phyloP scores from a whole-genome alignment of 2,329 filamentous ascomycete genomes.

The Pestalotiopsis sp. region DNA sequence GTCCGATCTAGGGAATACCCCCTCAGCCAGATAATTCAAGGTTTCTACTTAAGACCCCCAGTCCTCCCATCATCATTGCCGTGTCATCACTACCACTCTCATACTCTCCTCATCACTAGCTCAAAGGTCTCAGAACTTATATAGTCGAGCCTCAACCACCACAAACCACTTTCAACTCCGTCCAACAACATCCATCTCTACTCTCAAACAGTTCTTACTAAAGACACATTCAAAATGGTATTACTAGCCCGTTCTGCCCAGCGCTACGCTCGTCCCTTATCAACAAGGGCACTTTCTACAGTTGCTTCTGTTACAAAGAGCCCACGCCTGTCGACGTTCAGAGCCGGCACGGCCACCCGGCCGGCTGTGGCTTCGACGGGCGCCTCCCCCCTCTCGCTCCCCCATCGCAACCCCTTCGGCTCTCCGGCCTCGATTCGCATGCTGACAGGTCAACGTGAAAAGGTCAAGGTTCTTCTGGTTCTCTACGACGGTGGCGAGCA shows the following conservation, averaged over 20 bases:
- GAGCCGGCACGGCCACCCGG: slow-evolving; percentile 28
- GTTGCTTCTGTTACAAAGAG: slow-evolving; percentile 27
- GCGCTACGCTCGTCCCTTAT: slow-evolving; percentile 32
- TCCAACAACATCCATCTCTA: background rate
- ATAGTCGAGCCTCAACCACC: slow-evolving; percentile 5
- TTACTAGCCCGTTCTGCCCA: slow-evolving; percentile 64
- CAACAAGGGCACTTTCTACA: slow-evolving; percentile 27
- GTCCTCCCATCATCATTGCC: background rate
- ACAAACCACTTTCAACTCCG: background rate
- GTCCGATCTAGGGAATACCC: slow-evolving; percentile 2
- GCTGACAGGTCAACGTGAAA: slow-evolving; percentile 52
- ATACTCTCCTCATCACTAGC: background rate
- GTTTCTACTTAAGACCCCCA: slow-evolving; percentile 11
- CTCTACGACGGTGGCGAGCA: slow-evolving; percentile 92
- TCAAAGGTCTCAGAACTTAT: background rate
- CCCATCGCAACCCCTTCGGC: slow-evolving; percentile 17
- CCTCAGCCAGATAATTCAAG: background rate
- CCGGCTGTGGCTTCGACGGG: slow-evolving; percentile 30
- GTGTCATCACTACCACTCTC: slow-evolving; percentile 2
- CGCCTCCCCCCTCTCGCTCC: slow-evolving; percentile 46
- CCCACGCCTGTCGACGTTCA: slow-evolving; percentile 24
- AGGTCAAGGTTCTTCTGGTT: slow-evolving; percentile 95
- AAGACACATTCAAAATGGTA: slow-evolving; percentile 38
- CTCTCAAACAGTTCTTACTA: background rate
- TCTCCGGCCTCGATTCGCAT: slow-evolving; percentile 60